A percentile compares a stretch with the other conserved stretches of the same genome.
These are phyloP conservation scores for Penicillium taxi DNA, from an alignment of 495 filamentous ascomycete species.

Conservation along the genomic window DNA sequence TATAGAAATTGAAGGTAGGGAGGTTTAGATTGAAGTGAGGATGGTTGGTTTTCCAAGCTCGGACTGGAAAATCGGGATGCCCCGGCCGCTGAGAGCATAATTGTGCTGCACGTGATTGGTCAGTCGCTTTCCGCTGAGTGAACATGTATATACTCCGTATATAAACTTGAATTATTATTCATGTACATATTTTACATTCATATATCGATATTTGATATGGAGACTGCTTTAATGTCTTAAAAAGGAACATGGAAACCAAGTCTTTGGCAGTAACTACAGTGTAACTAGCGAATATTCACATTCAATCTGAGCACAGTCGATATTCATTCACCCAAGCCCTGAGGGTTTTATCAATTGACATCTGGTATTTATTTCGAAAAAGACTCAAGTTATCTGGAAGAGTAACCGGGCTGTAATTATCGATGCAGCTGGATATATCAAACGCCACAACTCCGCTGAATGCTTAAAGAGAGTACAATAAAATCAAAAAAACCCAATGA, in stretches of 20 bases:
- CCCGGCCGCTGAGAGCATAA: conserved; percentile 39
- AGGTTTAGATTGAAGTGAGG: conserved; percentile 25
- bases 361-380: too few species aligned
- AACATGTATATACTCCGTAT: conserved; percentile 9
- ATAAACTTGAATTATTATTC: conserved; percentile 4
- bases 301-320: too few species aligned
- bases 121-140: conserved; percentile 3
- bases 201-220: too few species aligned
- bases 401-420: too few species aligned
- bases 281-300: too few species aligned
- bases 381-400: too few species aligned
- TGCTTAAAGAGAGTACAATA: conserved; percentile 12
- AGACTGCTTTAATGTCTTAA: too few species aligned
- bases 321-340: too few species aligned
- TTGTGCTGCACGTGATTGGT: conserved; percentile 43
- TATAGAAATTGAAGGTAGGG: conserved; percentile 24
- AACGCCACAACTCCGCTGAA: conserved; percentile 16
- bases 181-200: too few species aligned
- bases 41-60: conserved; percentile 35
- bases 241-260: too few species aligned
- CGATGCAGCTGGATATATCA: conserved; percentile 6
- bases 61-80: conserved; percentile 40
- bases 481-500: conserved; percentile 6
- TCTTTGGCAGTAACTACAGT: too few species aligned
- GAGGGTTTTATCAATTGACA: too few species aligned